Base-by-base conservation (phyloP, 495 filamentous ascomycete genomes). In the Rhizodiscina lignyota region DNA sequence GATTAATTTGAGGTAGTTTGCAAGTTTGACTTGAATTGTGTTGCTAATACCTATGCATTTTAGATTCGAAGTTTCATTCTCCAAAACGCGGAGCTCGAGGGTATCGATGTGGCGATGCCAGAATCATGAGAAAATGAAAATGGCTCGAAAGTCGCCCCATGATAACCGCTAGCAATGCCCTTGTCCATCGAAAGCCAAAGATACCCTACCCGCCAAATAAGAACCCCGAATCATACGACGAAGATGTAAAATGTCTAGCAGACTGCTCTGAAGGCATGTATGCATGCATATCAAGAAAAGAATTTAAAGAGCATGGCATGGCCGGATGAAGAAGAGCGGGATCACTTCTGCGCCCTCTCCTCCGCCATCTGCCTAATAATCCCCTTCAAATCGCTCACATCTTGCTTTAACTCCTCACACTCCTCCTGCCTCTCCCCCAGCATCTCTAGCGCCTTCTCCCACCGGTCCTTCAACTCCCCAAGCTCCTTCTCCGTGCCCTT, bases 401-500 rank as follows among this genome's bases (percentile, higher is more conserved):
- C 89, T 22, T 77, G 76, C 53, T 70, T 68, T 34, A 99, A 60
- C 63, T 96, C 87, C 43, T 93, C 83, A 11, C 92, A 84, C 51
- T 74, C 57, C 65, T 96, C 89, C 50, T 81, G 92, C 72, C 91
- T 94, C 68, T 97, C 89, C 8, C 89, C 89, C 26, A 94, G 55
- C 78, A 97, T 77, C 62, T 94, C 86, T 28, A 97, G 61, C 30
- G 81, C 87, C 1, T 84, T 89, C 54, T 86, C 72, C 51, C 94
- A 93, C 45, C 87, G 62, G 43, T 68, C 59, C 43, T 72, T 65
- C 38, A 81, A 55, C 31, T 74, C 75, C 33, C 55, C 55, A 13
- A 86, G 54, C 40, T 77, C 72, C 31, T 52, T 58, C 53, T 94
- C 79, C 2, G 93, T 52, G 36, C 65, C 68, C 27, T 63, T 63